Percentiles rank a stretch among this genome's conserved stretches.
Conservation (phyloP, 257 asterid species). For the Gardenia jasminoides region DNA sequence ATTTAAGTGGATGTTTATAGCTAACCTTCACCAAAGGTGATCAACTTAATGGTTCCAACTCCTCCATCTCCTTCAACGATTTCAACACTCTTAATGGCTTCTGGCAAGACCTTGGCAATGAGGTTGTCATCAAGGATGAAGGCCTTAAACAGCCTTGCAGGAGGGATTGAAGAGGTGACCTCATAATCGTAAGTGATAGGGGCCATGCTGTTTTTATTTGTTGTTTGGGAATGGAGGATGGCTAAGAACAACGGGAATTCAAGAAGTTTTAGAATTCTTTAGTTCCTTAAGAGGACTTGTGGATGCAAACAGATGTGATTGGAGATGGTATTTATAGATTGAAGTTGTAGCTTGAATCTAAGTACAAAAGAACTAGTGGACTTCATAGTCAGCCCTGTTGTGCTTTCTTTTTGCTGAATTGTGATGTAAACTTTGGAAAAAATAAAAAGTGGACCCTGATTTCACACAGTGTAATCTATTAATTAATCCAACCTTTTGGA, state of each 20-base stretch:
- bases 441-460: too few relatives aligned
- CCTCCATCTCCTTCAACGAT: slow-evolving; percentile 53
- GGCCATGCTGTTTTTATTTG: slow-evolving; percentile 28
- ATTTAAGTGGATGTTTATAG: neutral
- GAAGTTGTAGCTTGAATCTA: neutral
- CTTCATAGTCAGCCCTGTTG: too few relatives aligned
- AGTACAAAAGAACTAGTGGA: neutral
- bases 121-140: slow-evolving; percentile 47
- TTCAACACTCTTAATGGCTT: slow-evolving; percentile 42
- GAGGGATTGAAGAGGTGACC: slow-evolving; percentile 35
- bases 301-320: neutral
- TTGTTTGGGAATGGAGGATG: neutral
- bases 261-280: neutral
- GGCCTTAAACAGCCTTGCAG: slow-evolving; percentile 41
- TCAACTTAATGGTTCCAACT: slow-evolving; percentile 38
- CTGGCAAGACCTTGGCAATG: slow-evolving; percentile 39
- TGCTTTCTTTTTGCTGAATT: too few relatives aligned
- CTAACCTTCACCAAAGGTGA: slow-evolving; percentile 46
- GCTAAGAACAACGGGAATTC: neutral
- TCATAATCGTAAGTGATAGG: slow-evolving; percentile 31
- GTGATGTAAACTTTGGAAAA: too few relatives aligned
- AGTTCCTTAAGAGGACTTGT: neutral
- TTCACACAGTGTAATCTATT: too few relatives aligned
- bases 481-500: too few relatives aligned
- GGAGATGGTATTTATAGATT: neutral